Percentiles rank a stretch among this genome's conserved stretches.
phyloP scores from a whole-genome alignment of 345 rosid species.

The Passiflora organensis region DNA sequence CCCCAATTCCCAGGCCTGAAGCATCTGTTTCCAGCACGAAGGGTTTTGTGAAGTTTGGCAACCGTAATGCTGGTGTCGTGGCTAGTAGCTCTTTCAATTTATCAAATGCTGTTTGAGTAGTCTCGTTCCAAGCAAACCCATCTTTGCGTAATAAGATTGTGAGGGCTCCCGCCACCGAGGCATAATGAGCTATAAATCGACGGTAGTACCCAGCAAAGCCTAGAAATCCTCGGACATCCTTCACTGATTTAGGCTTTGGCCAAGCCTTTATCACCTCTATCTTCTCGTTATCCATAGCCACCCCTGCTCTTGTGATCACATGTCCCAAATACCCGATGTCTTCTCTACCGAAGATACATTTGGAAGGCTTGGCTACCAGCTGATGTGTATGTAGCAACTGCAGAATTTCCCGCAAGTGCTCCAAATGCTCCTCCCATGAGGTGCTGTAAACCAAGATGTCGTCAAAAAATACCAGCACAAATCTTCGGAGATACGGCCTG shows the following conservation, averaged over 20 bases:
- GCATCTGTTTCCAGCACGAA: background rate
- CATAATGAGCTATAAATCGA: background rate
- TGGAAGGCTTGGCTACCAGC: background rate
- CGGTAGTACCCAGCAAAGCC: background rate
- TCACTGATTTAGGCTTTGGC: background rate
- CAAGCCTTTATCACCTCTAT: background rate
- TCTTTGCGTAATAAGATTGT: background rate
- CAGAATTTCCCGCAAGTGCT: background rate
- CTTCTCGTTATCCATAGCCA: background rate
- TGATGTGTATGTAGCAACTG: rapidly evolving
- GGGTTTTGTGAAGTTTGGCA: background rate
- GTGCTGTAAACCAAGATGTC: background rate
- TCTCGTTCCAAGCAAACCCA: background rate
- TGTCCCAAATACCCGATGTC: background rate
- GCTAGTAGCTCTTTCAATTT: background rate
- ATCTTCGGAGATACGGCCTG: background rate
- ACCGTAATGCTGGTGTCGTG: background rate
- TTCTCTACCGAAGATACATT: background rate
- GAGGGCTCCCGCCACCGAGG: background rate
- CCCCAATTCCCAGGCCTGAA: background rate
- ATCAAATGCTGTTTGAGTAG: background rate
- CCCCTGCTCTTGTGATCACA: background rate
- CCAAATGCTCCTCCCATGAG: background rate
- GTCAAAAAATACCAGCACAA: background rate
- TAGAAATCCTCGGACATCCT: background rate